phyloP scores from a whole-genome alignment of 257 asterid species.

The Primulina huaijiensis region DNA sequence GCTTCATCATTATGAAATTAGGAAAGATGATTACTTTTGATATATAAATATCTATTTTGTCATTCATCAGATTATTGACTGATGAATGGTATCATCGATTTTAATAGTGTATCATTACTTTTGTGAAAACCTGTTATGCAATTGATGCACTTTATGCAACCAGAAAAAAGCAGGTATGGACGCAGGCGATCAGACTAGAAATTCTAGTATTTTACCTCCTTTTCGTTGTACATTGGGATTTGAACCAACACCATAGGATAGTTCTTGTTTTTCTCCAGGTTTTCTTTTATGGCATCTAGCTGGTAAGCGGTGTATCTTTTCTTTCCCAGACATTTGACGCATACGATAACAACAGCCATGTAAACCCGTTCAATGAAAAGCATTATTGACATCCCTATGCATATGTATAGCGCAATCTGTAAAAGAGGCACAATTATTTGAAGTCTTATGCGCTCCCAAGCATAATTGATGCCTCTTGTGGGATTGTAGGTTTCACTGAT shows the following conservation, averaged over 20 bases:
- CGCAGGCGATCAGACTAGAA: not conserved
- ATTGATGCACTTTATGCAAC: conserved; percentile 10
- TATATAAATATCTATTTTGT: not conserved
- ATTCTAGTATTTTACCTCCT: conserved; percentile 52
- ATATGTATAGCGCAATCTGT: conserved; percentile 48
- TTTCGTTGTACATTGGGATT: conserved; percentile 86
- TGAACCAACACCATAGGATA: conserved; percentile 72
- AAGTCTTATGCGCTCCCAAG: conserved; percentile 65
- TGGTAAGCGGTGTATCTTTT: conserved; percentile 78
- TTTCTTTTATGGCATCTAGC: conserved; percentile 64
- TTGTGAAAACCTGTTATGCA: not conserved
- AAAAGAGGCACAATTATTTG: conserved; percentile 65
- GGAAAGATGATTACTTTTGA: too few species aligned
- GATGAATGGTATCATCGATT: not conserved
- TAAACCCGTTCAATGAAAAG: conserved; percentile 74
- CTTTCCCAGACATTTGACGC: conserved; percentile 61
- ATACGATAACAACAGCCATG: conserved; percentile 74
- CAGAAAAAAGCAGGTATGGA: not conserved
- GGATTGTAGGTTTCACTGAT: conserved; percentile 48
- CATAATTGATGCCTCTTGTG: conserved; percentile 35
- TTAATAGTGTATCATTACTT: not conserved
- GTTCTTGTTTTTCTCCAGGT: conserved; percentile 49
- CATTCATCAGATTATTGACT: not conserved
- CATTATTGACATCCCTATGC: conserved; percentile 83
- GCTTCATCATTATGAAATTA: too few species aligned